Conservation (phyloP, 2,329 filamentous ascomycete species). For the Dryadomyces sulphureus region DNA sequence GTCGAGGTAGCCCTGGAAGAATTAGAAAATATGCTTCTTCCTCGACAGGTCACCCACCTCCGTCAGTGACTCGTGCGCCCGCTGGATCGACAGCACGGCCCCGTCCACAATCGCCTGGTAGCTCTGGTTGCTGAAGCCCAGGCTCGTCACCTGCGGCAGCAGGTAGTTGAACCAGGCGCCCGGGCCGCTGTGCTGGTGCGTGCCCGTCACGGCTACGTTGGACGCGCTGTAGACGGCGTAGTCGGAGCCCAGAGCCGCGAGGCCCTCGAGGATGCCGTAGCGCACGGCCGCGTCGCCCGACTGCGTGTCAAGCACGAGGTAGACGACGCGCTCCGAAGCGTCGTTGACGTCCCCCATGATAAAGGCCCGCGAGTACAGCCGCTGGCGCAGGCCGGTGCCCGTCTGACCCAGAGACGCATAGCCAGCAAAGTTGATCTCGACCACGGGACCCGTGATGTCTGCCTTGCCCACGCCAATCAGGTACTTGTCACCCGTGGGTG, state of each 20-base stretch:
- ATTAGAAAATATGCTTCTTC: too few species aligned
- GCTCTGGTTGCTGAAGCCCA: conserved; percentile 75
- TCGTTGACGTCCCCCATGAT: conserved; percentile 58
- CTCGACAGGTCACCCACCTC: too few species aligned
- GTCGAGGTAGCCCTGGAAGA: conserved; percentile 53
- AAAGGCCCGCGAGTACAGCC: conserved; percentile 79
- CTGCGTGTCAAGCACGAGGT: conserved; percentile 75
- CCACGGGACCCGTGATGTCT: conserved; percentile 58
- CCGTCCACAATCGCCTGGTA: conserved; percentile 84
- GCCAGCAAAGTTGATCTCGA: conserved; percentile 82
- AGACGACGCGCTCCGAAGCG: conserved; percentile 62
- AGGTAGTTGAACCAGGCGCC: conserved; percentile 93
- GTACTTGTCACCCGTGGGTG: conserved; percentile 25
- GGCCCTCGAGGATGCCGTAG: conserved; percentile 68
- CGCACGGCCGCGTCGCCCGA: conserved; percentile 81
- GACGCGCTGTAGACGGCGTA: conserved; percentile 63
- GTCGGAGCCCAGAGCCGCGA: conserved; percentile 52
- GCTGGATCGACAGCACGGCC: conserved; percentile 63
- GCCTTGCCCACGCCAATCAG: conserved; percentile 41
- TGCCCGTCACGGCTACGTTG: conserved; percentile 82
- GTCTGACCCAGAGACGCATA: conserved; percentile 78
- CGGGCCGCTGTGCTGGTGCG: conserved; percentile 83
- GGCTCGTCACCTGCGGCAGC: conserved; percentile 75
- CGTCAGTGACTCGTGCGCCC: conserved; percentile 61
- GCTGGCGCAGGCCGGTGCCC: conserved; percentile 72